Evolutionary conservation across 2,329 filamentous ascomycete genomes (phyloP), one percentile per base, ranked within the genome.

Genomic region (Aspergillus alliaceus): DNA sequence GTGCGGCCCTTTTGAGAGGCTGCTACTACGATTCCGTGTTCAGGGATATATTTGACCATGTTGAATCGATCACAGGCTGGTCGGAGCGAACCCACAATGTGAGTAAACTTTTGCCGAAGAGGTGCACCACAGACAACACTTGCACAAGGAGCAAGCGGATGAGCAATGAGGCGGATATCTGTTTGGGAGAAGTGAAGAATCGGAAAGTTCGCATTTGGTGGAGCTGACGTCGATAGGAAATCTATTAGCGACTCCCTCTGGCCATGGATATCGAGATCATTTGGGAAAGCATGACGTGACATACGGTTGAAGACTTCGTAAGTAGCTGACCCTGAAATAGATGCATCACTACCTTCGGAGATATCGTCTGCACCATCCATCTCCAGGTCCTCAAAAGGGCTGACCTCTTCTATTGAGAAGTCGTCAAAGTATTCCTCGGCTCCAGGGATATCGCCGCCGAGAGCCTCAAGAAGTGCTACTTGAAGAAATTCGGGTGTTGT

Each of bases 1-100:
- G 79, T 82, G 4, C 82, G 79, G 4, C 85, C 85, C 53, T 81
- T 80, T 47, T 86, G 84, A 1, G 81, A 82, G 0, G 79, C 86
- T 2, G 84, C 74, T 25, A 86, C 69, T 27, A 87, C 79, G 46
- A 87, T 71, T 3, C 84, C 84, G 5, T 87, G 73, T 35, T 85
- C 80, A 0, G 84, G 82, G 15, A 88, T 80, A 51, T 85, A 80
- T 12, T 80, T 78, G 24, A 80, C 72, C 77, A 85, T 82, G 66
- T 84, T 86, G 35, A 86, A 77, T 7, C 85, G 81, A 57, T 85
- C 80, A 46, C 67, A 73, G 46, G 62, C 51, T 15, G 62, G 51
- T 18, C 58, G 55, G 31, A 68, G 65, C 20, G 66, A 65, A 1
- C 64, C 61, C 8, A 66, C 57, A 47, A 64, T 60, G 44, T 62